Percentiles rank a stretch among this genome's conserved stretches.
Evolutionary conservation across 1,284 basidiomycete species (phyloP).

Genomic region (Tausonia pullulans): DNA sequence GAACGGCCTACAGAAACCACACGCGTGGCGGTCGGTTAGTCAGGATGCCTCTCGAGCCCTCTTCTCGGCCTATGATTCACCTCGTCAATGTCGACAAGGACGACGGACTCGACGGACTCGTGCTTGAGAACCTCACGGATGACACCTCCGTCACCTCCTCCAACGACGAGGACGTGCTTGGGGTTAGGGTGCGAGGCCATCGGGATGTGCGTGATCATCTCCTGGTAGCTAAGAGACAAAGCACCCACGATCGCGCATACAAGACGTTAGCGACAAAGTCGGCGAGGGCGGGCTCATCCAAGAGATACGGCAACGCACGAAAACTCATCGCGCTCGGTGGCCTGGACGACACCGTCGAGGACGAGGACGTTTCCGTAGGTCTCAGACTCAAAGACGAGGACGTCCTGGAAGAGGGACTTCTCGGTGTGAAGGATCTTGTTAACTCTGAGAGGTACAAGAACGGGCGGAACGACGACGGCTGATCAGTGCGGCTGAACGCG

Average conservation of each 20-base stretch:
- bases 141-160: slow-evolving; percentile 92
- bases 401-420: slow-evolving; percentile 87
- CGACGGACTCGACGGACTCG: slow-evolving; percentile 77
- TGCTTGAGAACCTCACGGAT: slow-evolving; percentile 97
- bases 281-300: background rate
- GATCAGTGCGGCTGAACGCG: background rate
- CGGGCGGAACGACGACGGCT: background rate
- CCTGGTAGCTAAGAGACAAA: slow-evolving; percentile 77
- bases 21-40: too few species aligned
- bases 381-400: slow-evolving; percentile 88
- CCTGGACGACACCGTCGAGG: slow-evolving; percentile 92
- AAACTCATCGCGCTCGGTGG: slow-evolving; percentile 96
- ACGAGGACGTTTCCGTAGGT: slow-evolving; percentile 94
- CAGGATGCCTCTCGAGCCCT: too few species aligned
- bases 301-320: slow-evolving; percentile 50
- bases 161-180: slow-evolving; percentile 89
- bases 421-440: slow-evolving; percentile 92
- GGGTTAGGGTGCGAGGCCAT: slow-evolving; percentile 94
- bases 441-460: slow-evolving; percentile 42
- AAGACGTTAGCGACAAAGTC: background rate
- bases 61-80: slow-evolving; percentile 42
- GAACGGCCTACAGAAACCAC: slow-evolving; percentile 90
- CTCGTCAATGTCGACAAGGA: slow-evolving; percentile 97
- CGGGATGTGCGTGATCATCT: slow-evolving; percentile 97
- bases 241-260: background rate